Conservation (phyloP, 441 rosid species). For the Adansonia grandidieri region DNA sequence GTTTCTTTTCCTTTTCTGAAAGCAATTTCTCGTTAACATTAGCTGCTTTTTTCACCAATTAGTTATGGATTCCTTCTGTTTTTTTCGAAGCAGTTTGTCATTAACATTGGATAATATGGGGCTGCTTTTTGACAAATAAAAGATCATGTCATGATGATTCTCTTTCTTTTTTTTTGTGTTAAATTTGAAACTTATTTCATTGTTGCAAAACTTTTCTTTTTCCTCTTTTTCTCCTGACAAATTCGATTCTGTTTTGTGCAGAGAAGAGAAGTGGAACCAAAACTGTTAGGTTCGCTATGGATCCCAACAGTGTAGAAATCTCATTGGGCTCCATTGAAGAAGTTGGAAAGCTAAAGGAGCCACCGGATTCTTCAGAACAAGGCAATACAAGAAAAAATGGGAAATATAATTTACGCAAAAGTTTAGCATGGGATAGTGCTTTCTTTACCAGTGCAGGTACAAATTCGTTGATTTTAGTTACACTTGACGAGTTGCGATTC, state of each 20-base stretch:
- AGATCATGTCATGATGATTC: neutral
- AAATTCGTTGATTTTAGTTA: neutral
- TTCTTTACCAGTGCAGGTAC: conserved; percentile 91
- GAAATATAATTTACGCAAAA: conserved; percentile 74
- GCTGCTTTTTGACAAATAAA: neutral
- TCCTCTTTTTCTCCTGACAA: neutral
- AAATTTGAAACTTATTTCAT: neutral
- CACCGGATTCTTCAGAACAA: conserved; percentile 47
- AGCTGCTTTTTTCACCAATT: conserved; percentile 2
- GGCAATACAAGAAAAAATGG: conserved; percentile 40
- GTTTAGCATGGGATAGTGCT: conserved; percentile 97
- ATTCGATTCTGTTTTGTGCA: conserved; percentile 32
- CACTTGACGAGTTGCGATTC: neutral
- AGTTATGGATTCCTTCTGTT: neutral
- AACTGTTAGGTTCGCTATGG: conserved; percentile 36
- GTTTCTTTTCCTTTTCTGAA: neutral
- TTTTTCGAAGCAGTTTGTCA: neutral
- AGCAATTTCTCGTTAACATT: neutral
- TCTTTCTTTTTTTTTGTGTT: neutral
- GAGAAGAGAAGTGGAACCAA: conserved; percentile 45
- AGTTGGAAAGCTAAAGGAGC: conserved; percentile 41
- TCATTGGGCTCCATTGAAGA: conserved; percentile 34
- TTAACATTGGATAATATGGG: neutral
- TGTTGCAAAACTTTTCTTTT: neutral
- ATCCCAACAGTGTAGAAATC: conserved; percentile 31